A percentile compares a stretch with the other conserved stretches of the same genome.
phyloP scores from a whole-genome alignment of 805 yeast species.

The Soucietia sequanensis region DNA sequence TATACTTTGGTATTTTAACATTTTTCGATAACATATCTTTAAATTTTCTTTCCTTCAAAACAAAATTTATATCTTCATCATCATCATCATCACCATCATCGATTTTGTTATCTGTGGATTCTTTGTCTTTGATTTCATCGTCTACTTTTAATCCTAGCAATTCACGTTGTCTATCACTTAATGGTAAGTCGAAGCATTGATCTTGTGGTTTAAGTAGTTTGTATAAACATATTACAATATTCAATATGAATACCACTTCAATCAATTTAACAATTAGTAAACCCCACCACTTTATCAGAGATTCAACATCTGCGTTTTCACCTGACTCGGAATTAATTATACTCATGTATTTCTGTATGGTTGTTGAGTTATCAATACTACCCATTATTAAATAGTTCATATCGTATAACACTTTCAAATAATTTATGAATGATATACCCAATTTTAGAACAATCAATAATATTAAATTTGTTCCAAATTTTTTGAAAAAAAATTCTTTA shows the following conservation, averaged over 20 bases:
- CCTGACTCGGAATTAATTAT: background rate
- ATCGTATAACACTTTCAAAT: constrained; percentile 8
- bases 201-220: constrained; percentile 42
- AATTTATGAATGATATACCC: constrained; percentile 10
- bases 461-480: constrained; percentile 26
- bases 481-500: constrained; percentile 35
- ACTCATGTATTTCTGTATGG: background rate
- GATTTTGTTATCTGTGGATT: too few species aligned
- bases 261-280: constrained; percentile 15
- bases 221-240: constrained; percentile 24
- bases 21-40: background rate
- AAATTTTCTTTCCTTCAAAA: background rate
- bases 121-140: too few species aligned
- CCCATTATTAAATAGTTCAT: background rate
- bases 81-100: too few species aligned
- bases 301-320: too few species aligned
- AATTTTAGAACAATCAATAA: constrained; percentile 27
- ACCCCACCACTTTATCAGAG: too few species aligned
- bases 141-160: constrained; percentile 40
- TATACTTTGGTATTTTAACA: background rate
- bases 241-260: constrained; percentile 20
- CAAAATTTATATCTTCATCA: background rate
- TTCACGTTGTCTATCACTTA: constrained; percentile 44
- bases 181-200: constrained; percentile 51
- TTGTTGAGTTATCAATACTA: background rate